Evolutionary conservation across 345 rosid genomes (phyloP).

Genomic region (Xanthoceras sorbifolium): DNA sequence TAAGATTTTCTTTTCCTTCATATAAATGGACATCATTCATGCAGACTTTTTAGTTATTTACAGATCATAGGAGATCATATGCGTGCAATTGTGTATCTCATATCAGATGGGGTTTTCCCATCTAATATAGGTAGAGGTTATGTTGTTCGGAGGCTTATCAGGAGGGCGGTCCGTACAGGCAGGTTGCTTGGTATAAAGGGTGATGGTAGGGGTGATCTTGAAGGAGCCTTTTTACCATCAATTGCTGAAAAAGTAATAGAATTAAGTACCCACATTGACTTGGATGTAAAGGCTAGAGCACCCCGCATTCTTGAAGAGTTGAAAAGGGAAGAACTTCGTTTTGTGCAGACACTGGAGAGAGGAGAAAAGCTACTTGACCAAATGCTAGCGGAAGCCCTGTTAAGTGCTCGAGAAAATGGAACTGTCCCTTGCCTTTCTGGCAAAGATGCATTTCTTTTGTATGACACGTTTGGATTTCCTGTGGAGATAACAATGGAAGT

Average conservation of each 20-base stretch:
- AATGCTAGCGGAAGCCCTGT: conserved; percentile 64
- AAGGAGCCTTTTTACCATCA: conserved; percentile 70
- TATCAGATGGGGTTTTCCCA: conserved; percentile 91
- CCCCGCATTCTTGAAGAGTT: conserved; percentile 72
- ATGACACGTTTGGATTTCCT: conserved; percentile 89
- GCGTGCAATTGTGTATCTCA: conserved; percentile 84
- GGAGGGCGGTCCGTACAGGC: conserved; percentile 90
- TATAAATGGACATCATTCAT: conserved; percentile 9
- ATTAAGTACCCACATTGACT: conserved; percentile 67
- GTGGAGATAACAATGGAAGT: conserved; percentile 87
- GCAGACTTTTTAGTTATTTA: conserved; percentile 19
- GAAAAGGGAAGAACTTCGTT: conserved; percentile 81
- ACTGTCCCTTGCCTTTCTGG: conserved; percentile 60
- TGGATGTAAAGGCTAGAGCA: conserved; percentile 61
- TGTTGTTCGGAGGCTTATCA: conserved; percentile 83
- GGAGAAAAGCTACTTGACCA: conserved; percentile 86
- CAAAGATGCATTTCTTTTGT: conserved; percentile 81
- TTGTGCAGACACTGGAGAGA: conserved; percentile 87
- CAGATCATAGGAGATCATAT: conserved; percentile 91
- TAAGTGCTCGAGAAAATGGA: conserved; percentile 42
- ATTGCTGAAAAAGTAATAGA: conserved; percentile 84
- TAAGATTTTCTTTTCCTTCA: neutral
- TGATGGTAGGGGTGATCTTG: conserved; percentile 51
- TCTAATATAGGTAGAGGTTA: conserved; percentile 97
- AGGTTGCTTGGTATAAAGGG: conserved; percentile 80